Conservation (phyloP, 2,329 filamentous ascomycete genomes). For the Pseudocercospora pini-densiflorae region DNA sequence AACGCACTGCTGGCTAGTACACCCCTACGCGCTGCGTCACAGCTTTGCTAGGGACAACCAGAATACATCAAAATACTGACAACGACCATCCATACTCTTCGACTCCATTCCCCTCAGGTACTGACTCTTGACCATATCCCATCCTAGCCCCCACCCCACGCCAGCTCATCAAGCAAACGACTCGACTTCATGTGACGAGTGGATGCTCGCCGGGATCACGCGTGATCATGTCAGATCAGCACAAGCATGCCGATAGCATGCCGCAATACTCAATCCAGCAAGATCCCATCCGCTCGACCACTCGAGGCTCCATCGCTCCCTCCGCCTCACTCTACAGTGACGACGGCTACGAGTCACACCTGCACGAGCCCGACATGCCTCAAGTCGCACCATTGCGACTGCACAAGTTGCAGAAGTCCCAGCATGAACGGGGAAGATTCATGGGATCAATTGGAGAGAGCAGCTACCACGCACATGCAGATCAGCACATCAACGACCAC, state of each 20-base stretch:
- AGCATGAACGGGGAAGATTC: conserved; percentile 4
- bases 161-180: conserved; percentile 4
- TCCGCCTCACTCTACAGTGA: conserved; percentile 42
- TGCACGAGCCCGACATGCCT: conserved; percentile 28
- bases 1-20: not conserved
- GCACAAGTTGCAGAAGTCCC: conserved; percentile 18
- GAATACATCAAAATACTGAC: conserved; percentile 8
- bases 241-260: conserved; percentile 36
- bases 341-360: conserved; percentile 32
- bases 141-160: not conserved
- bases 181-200: conserved; percentile 11
- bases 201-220: conserved; percentile 8
- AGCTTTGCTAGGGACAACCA: not conserved
- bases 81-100: not conserved
- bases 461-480: conserved; percentile 28
- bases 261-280: conserved; percentile 44
- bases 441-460: not conserved
- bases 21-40: conserved; percentile 5
- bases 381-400: conserved; percentile 28
- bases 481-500: conserved; percentile 31
- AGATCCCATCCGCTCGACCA: conserved; percentile 26
- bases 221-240: conserved; percentile 15
- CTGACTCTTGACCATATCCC: not conserved
- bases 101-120: not conserved
- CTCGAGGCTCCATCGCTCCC: conserved; percentile 40